Conservation (phyloP, 2,329 filamentous ascomycete species). For the Ophiostoma piceae region DNA sequence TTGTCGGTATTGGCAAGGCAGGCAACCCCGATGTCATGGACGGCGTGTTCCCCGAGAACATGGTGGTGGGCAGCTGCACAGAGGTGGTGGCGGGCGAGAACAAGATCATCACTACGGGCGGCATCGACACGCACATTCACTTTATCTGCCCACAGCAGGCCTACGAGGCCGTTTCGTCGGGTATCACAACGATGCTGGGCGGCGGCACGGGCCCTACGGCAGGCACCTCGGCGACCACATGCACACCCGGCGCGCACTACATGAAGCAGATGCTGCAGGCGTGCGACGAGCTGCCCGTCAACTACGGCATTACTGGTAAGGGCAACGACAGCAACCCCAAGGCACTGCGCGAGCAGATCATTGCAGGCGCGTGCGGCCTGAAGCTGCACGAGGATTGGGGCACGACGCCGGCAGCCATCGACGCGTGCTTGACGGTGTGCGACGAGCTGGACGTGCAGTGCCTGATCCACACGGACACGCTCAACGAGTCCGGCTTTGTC, state of each 20-base stretch:
- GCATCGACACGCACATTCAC: conserved; percentile 85
- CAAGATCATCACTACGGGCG: conserved; percentile 86
- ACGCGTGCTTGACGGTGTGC: conserved; percentile 77
- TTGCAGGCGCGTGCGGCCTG: conserved; percentile 80
- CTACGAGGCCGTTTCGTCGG: conserved; percentile 74
- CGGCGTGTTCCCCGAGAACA: conserved; percentile 61
- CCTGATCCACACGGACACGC: conserved; percentile 89
- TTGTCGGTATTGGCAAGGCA: conserved; percentile 86
- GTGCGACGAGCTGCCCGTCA: conserved; percentile 73
- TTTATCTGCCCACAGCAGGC: conserved; percentile 93
- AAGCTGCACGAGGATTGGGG: conserved; percentile 98
- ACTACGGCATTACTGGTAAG: conserved; percentile 87
- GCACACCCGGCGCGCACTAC: conserved; percentile 78
- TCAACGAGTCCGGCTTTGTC: conserved; percentile 97
- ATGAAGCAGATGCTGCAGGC: conserved; percentile 88
- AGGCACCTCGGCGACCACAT: conserved; percentile 86
- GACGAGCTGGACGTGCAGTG: conserved; percentile 91
- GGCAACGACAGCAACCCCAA: conserved; percentile 73
- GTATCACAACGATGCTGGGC: conserved; percentile 84
- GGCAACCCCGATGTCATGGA: conserved; percentile 98
- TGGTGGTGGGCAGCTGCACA: conserved; percentile 82
- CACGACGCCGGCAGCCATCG: conserved; percentile 82
- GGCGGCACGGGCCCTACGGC: conserved; percentile 91
- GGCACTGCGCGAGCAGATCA: conserved; percentile 72
- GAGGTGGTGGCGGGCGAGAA: conserved; percentile 89